Evolutionary conservation across 805 yeast species (phyloP).

Genomic region (Candida jianshihensis): DNA sequence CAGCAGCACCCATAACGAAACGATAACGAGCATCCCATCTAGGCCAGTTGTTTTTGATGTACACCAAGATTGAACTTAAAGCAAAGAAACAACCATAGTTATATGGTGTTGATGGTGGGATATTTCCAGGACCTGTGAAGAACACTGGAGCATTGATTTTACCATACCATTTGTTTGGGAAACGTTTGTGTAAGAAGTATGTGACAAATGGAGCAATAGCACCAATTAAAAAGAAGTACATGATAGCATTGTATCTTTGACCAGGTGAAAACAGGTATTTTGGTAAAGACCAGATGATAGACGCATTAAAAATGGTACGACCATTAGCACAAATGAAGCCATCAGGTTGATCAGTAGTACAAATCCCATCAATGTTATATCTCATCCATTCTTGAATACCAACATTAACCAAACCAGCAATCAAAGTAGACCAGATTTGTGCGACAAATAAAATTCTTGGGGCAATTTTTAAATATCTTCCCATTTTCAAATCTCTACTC

Average conservation of each 20-base stretch:
- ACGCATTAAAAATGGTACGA: conserved; percentile 40
- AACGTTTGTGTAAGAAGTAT: conserved; percentile 22
- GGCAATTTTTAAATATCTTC: conserved; percentile 50
- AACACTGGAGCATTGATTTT: conserved; percentile 58
- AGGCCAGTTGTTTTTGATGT: conserved; percentile 39
- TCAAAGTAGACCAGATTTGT: conserved; percentile 34
- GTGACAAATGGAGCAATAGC: conserved; percentile 32
- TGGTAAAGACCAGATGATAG: conserved; percentile 48
- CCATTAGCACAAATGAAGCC: conserved; percentile 39
- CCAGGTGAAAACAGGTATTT: conserved; percentile 39
- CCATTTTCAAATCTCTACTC: conserved; percentile 47
- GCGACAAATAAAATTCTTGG: conserved; percentile 47
- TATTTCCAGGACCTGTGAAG: conserved; percentile 49
- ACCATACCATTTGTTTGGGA: conserved; percentile 26
- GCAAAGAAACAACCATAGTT: conserved; percentile 51
- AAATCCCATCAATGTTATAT: conserved; percentile 29
- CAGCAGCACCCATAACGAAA: conserved; percentile 53
- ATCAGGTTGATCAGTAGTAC: conserved; percentile 32
- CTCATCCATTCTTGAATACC: conserved; percentile 37
- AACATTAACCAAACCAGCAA: conserved; percentile 31
- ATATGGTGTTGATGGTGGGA: conserved; percentile 73
- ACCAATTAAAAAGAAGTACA: conserved; percentile 53
- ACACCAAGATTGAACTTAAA: conserved; percentile 37
- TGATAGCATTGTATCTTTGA: conserved; percentile 45
- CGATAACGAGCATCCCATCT: conserved; percentile 58